A percentile compares a stretch with the other conserved stretches of the same genome.
phyloP scores from a whole-genome alignment of 768 basidiomycete genomes.

The Lactarius deliciosus region DNA sequence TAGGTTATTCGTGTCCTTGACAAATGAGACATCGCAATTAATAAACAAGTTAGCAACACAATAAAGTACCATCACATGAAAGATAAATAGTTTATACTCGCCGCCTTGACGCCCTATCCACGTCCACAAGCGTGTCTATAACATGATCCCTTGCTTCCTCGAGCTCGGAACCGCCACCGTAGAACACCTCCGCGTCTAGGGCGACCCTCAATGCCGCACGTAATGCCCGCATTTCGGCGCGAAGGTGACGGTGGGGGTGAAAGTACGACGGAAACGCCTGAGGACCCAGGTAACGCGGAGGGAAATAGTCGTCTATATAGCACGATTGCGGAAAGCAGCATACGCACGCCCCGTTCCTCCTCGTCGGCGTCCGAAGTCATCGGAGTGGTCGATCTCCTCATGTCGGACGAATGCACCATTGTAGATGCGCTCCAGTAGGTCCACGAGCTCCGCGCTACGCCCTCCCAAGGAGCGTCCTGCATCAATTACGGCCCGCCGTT shows the following conservation, averaged over 20 bases:
- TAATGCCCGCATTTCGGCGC: conserved; percentile 41
- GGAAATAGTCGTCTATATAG: conserved; percentile 64
- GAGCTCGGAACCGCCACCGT: conserved; percentile 39
- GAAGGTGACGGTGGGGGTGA: conserved; percentile 62
- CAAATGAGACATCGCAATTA: background rate
- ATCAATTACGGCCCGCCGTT: conserved; percentile 51
- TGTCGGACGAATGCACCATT: conserved; percentile 33
- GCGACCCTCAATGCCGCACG: conserved; percentile 49
- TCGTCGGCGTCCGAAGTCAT: conserved; percentile 28
- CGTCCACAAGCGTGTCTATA: conserved; percentile 63
- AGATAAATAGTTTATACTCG: conserved; percentile 20
- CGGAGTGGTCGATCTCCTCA: conserved; percentile 33
- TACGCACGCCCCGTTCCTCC: conserved; percentile 53
- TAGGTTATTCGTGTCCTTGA: background rate
- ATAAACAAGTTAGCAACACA: conserved; percentile 14
- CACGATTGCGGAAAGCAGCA: conserved; percentile 59
- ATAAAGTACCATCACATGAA: conserved; percentile 27
- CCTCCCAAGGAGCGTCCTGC: conserved; percentile 68
- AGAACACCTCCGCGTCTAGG: conserved; percentile 55
- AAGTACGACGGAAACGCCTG: conserved; percentile 40
- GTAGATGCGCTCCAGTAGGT: conserved; percentile 51
- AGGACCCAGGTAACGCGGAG: conserved; percentile 27
- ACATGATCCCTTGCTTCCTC: conserved; percentile 78
- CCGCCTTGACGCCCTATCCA: conserved; percentile 27
- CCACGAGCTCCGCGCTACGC: conserved; percentile 50